A percentile compares a stretch with the other conserved stretches of the same genome.
These are phyloP conservation scores for Cicer chorassanicum DNA, from an alignment of 306 rosid species.

Conservation along the genomic window DNA sequence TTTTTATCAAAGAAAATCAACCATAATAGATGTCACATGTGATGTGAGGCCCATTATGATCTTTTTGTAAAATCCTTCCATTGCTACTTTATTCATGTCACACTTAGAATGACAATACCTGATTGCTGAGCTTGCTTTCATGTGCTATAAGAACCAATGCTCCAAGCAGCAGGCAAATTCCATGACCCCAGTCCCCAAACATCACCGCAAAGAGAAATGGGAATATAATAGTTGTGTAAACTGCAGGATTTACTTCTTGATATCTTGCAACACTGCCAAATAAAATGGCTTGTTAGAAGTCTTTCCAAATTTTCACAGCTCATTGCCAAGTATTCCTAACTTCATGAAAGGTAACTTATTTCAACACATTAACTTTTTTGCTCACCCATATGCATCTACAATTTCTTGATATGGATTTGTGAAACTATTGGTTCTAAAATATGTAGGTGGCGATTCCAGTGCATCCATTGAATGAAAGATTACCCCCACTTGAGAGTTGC, in stretches of 20 bases:
- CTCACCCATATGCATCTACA: conserved; percentile 99
- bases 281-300: conserved; percentile 51
- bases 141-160: conserved; percentile 92
- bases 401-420: conserved; percentile 94
- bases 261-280: conserved; percentile 90
- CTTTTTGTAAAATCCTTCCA: conserved; percentile 33
- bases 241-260: conserved; percentile 99
- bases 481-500: conserved; percentile 95
- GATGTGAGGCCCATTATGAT: background rate
- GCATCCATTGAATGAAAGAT: conserved; percentile 89
- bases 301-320: conserved; percentile 28
- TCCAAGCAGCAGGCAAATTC: conserved; percentile 93
- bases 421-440: conserved; percentile 86
- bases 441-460: conserved; percentile 92
- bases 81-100: conserved; percentile 30
- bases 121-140: conserved; percentile 79
- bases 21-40: conserved; percentile 20
- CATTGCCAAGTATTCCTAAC: conserved; percentile 18
- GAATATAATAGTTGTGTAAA: conserved; percentile 83
- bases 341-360: conserved; percentile 36
- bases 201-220: conserved; percentile 97
- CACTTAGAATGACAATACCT: conserved; percentile 58
- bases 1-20: conserved; percentile 35
- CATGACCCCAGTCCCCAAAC: conserved; percentile 99
- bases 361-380: conserved; percentile 39